phyloP scores from a whole-genome alignment of 2,329 filamentous ascomycete genomes.

The Penicillium palitans region DNA sequence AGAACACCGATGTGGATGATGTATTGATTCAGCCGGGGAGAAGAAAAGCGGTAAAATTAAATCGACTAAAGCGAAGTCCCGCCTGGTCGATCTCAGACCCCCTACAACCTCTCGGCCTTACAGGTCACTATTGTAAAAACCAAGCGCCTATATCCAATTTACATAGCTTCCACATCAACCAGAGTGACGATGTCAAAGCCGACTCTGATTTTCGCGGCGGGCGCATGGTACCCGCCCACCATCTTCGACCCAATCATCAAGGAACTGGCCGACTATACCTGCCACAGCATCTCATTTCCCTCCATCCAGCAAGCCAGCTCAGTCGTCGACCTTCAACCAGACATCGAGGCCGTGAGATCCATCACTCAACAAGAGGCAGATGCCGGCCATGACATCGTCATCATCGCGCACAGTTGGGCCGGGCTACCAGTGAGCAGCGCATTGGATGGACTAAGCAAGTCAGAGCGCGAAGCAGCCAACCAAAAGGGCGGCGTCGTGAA shows the following conservation, averaged over 20 bases:
- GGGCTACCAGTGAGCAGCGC: conserved; percentile 40
- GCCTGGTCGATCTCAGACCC: not conserved
- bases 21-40: not conserved
- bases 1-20: not conserved
- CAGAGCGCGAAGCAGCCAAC: conserved; percentile 27
- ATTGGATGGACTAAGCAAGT: conserved; percentile 34
- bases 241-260: conserved; percentile 31
- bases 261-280: conserved; percentile 23
- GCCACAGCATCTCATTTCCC: conserved; percentile 29
- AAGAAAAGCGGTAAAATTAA: conserved; percentile 3
- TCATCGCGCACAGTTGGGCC: conserved; percentile 41
- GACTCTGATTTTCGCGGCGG: conserved; percentile 33
- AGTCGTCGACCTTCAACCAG: conserved; percentile 28
- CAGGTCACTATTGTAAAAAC: not conserved
- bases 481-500: conserved; percentile 36
- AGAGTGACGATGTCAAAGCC: conserved; percentile 25
- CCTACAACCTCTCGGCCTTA: not conserved
- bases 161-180: not conserved
- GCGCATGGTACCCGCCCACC: conserved; percentile 36
- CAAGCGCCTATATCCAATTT: not conserved
- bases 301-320: conserved; percentile 29
- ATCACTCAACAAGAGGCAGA: conserved; percentile 33
- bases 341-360: conserved; percentile 35
- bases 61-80: not conserved
- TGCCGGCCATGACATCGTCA: conserved; percentile 32